These are phyloP conservation scores for Zopfia rhizophila DNA, from an alignment of 2,329 filamentous ascomycete species.

Conservation along the genomic window DNA sequence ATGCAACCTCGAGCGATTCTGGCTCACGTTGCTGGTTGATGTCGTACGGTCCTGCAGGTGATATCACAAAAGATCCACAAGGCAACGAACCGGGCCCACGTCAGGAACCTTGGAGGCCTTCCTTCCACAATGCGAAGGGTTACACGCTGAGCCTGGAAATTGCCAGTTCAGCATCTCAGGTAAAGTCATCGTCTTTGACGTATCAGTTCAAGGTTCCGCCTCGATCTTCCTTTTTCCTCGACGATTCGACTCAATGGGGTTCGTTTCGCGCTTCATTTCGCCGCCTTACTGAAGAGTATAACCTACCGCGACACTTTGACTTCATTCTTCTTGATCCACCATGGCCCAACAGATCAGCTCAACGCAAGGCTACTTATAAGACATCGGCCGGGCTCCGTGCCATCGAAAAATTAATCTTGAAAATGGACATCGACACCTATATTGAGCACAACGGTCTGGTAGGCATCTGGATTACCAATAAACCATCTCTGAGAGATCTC, in stretches of 20 bases:
- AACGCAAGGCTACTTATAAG: constrained; percentile 66
- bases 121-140: constrained; percentile 42
- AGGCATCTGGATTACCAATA: constrained; percentile 83
- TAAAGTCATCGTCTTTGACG: constrained; percentile 11
- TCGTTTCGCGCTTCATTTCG: constrained; percentile 52
- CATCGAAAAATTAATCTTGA: constrained; percentile 54
- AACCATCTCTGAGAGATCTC: constrained; percentile 64
- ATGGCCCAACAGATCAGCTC: constrained; percentile 82
- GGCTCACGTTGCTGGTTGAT: constrained; percentile 36
- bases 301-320: constrained; percentile 66
- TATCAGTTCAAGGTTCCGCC: constrained; percentile 61
- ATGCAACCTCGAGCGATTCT: constrained; percentile 25
- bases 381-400: constrained; percentile 57
- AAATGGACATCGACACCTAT: constrained; percentile 59
- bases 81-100: constrained; percentile 15
- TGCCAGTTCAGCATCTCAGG: constrained; percentile 13
- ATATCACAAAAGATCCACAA: constrained; percentile 20
- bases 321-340: constrained; percentile 80
- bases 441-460: constrained; percentile 61
- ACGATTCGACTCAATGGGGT: constrained; percentile 52
- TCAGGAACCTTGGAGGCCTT: constrained; percentile 38
- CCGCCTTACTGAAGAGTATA: constrained; percentile 45
- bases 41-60: constrained; percentile 35
- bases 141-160: constrained; percentile 39
- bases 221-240: constrained; percentile 61